Conservation (phyloP, 2,329 filamentous ascomycete genomes). For the Diaporthe sp. region DNA sequence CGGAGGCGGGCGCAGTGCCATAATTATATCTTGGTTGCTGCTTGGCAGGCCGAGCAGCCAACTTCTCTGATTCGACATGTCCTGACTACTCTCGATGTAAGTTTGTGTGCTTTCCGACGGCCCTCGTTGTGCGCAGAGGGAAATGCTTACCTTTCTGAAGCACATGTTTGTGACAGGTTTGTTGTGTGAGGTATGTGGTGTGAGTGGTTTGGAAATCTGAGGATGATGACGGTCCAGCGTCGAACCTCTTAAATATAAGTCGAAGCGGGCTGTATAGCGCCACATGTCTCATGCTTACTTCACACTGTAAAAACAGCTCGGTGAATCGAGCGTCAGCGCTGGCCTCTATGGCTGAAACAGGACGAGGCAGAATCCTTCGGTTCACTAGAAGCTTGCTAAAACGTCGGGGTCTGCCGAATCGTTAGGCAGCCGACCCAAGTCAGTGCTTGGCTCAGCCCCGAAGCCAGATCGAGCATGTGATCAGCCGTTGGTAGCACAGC, state of each 20-base stretch:
- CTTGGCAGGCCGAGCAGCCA: constrained; percentile 18
- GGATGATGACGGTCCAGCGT: too few relatives aligned
- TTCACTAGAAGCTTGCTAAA: not conserved
- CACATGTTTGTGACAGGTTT: constrained; percentile 6
- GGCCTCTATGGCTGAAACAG: not conserved
- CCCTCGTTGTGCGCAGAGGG: too few relatives aligned
- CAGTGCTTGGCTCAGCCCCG: not conserved
- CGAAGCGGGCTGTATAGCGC: not conserved
- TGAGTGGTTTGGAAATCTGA: too few relatives aligned
- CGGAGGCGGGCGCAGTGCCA: not conserved
- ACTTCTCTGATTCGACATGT: not conserved
- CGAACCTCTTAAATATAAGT: not conserved
- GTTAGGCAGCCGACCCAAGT: not conserved
- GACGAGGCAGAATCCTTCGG: not conserved
- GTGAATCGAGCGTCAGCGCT: not conserved
- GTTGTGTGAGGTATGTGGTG: not conserved
- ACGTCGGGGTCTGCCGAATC: not conserved
- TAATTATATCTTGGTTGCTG: not conserved
- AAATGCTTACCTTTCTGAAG: constrained; percentile 18
- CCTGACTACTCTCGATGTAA: constrained; percentile 3
- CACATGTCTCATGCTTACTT: not conserved
- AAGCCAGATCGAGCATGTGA: not conserved
- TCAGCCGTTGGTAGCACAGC: constrained; percentile 25
- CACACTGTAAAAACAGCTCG: not conserved
- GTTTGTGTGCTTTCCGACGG: not conserved